These are phyloP conservation scores for Microbotryomycetes sp. DNA, from an alignment of 1,284 basidiomycete species.

Conservation along the genomic window DNA sequence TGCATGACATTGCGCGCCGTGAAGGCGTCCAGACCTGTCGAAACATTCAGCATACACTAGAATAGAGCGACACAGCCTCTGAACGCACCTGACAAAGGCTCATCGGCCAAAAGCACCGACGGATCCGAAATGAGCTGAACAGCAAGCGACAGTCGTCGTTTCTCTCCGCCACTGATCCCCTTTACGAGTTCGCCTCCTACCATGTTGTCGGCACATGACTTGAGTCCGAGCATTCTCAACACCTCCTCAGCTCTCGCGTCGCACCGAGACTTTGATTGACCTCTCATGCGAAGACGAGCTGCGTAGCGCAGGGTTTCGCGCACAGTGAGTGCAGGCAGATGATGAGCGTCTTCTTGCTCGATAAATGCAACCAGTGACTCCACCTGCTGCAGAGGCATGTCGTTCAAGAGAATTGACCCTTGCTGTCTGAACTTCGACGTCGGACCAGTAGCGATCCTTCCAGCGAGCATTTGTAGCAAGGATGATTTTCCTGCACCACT, in stretches of 20 bases:
- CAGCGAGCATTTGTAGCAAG: constrained; percentile 48
- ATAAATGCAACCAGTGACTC: constrained; percentile 49
- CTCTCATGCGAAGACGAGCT: constrained; percentile 48
- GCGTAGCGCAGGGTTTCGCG: constrained; percentile 51
- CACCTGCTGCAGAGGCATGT: constrained; percentile 35
- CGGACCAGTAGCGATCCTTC: constrained; percentile 43
- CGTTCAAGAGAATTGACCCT: constrained; percentile 44
- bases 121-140: constrained; percentile 50
- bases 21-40: constrained; percentile 48
- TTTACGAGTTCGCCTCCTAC: constrained; percentile 48
- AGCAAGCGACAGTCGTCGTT: constrained; percentile 51
- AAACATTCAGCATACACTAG: constrained; percentile 35
- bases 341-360: constrained; percentile 51
- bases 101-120: constrained; percentile 48
- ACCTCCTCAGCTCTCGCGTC: constrained; percentile 49
- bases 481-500: constrained; percentile 47
- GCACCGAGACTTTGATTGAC: constrained; percentile 46
- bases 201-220: constrained; percentile 51
- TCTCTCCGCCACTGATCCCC: constrained; percentile 53
- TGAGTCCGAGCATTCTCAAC: constrained; percentile 48
- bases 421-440: constrained; percentile 41
- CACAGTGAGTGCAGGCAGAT: constrained; percentile 47
- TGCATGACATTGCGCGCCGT: constrained; percentile 47
- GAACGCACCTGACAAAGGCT: constrained; percentile 36
- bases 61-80: constrained; percentile 1